Conservation (phyloP, 805 yeast genomes). For the Kockiozyma suomiensis region DNA sequence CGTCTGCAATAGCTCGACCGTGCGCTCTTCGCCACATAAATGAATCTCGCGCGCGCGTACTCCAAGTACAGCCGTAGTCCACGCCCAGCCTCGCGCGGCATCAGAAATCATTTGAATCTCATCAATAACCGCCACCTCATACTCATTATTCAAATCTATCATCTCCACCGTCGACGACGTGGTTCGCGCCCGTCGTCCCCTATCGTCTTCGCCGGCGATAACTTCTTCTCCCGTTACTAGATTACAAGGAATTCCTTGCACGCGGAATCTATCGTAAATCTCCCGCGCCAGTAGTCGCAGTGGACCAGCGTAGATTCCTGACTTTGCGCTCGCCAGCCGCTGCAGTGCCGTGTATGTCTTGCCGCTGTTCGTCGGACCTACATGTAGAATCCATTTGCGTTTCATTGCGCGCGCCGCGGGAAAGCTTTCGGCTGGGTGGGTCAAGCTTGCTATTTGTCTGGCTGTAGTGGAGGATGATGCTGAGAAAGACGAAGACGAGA, state of each 20-base stretch:
- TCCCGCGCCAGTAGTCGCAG: conserved; percentile 87
- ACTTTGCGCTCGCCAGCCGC: conserved; percentile 60
- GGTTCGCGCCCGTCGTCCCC: conserved; percentile 71
- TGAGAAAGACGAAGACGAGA: too few species aligned
- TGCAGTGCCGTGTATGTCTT: conserved; percentile 84
- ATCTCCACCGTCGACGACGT: conserved; percentile 93
- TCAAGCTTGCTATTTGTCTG: conserved; percentile 8
- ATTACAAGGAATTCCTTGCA: conserved; percentile 71
- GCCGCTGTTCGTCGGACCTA: conserved; percentile 97
- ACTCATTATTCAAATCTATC: conserved; percentile 67
- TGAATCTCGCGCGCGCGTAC: conserved; percentile 84
- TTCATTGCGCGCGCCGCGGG: conserved; percentile 81
- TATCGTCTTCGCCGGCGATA: conserved; percentile 63
- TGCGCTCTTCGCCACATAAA: conserved; percentile 89
- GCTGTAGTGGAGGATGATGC: background rate
- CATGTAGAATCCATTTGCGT: conserved; percentile 84
- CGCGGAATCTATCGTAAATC: conserved; percentile 77
- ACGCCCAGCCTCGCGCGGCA: conserved; percentile 79
- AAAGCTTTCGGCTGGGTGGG: conserved; percentile 74
- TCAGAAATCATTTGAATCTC: conserved; percentile 96
- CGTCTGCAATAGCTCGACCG: conserved; percentile 65
- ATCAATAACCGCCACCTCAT: conserved; percentile 90
- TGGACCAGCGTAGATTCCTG: conserved; percentile 95
- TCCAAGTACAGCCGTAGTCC: conserved; percentile 91
- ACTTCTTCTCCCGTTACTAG: conserved; percentile 96